Percentiles rank a stretch among this genome's conserved stretches.
Evolutionary conservation across 768 basidiomycete species (phyloP).

Genomic region (Hygrocybe punicea): DNA sequence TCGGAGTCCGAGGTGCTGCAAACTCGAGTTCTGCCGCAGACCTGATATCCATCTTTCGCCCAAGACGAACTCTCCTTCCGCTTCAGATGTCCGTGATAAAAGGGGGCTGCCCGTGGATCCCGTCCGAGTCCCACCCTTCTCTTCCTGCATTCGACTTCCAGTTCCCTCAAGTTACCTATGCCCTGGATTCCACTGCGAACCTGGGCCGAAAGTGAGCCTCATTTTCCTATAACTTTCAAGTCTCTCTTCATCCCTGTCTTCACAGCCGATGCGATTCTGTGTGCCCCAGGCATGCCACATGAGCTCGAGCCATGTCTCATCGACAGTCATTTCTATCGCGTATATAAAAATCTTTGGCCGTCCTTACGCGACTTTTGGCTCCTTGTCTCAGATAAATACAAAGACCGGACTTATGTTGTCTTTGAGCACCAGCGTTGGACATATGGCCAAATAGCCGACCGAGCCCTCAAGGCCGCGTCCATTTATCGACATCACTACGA

Average conservation of each 20-base stretch:
- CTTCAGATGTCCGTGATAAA: no score
- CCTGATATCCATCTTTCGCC: no score
- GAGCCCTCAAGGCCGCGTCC: conserved; percentile 36
- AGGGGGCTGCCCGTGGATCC: no score
- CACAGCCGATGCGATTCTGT: conserved; percentile 36
- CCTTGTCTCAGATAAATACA: conserved; percentile 31
- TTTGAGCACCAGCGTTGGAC: conserved; percentile 48
- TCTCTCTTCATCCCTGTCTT: conserved; percentile 3
- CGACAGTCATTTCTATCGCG: conserved; percentile 43
- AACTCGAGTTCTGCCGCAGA: no score
- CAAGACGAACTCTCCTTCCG: no score
- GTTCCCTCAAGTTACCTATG: no score
- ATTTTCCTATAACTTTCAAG: background rate
- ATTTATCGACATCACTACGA: conserved; percentile 40
- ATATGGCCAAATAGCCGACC: conserved; percentile 38
- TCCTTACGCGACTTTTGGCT: conserved; percentile 51
- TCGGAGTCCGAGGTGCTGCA: no score
- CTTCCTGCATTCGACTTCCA: no score
- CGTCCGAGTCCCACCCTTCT: no score
- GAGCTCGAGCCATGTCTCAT: conserved; percentile 44
- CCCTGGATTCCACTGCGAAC: conserved; percentile 33
- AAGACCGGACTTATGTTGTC: conserved; percentile 44
- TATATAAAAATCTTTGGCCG: conserved; percentile 53
- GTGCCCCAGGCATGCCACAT: conserved; percentile 39
- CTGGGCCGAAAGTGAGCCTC: conserved; percentile 26